Evolutionary conservation across 306 rosid genomes (phyloP).

Genomic region (Neltuma alba): DNA sequence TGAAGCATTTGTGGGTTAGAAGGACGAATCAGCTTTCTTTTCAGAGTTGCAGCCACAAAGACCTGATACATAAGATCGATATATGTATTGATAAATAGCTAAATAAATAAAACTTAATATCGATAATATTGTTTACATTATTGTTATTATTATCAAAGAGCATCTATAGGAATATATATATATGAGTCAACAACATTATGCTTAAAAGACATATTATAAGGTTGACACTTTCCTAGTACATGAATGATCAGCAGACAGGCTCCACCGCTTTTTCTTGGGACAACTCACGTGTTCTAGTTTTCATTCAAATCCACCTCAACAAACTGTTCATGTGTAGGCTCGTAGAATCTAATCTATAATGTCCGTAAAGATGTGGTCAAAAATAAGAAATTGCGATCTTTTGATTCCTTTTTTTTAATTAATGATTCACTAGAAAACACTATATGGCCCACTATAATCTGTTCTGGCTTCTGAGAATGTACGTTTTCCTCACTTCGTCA

Average conservation of each 20-base stretch:
- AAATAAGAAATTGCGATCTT: not conserved
- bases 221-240: not conserved
- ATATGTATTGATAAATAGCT: not conserved
- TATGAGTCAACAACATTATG: conserved; percentile 4
- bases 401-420: not conserved
- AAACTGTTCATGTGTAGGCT: not conserved
- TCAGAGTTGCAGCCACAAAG: conserved; percentile 81
- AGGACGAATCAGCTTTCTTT: conserved; percentile 70
- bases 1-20: conserved; percentile 69
- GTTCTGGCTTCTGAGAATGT: not conserved
- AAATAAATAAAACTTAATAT: not conserved
- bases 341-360: not conserved
- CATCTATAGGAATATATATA: not conserved
- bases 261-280: not conserved
- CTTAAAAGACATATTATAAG: not conserved
- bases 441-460: not conserved
- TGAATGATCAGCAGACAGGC: conserved; percentile 35
- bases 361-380: not conserved
- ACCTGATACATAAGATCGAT: conserved; percentile 49
- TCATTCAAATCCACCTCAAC: not conserved
- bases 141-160: not conserved
- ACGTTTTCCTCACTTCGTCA: not conserved
- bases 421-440: not conserved
- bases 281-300: conserved; percentile 26
- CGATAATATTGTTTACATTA: not conserved